These are phyloP conservation scores for Plasmodium inui DNA, from an alignment of 169 alveolate genomes.

Conservation along the genomic window DNA sequence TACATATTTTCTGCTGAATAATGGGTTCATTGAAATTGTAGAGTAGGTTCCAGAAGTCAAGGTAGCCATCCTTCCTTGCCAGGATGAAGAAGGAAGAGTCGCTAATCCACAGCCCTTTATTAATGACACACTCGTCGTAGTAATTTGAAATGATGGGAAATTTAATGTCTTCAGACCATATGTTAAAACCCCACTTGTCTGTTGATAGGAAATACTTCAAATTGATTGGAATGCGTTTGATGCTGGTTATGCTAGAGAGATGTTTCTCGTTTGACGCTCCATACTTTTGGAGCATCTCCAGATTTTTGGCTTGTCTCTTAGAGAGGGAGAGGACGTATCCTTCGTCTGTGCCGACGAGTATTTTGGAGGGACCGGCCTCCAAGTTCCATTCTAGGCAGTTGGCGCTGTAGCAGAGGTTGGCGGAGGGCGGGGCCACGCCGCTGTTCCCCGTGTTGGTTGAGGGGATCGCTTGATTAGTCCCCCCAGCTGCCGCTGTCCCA, in stretches of 20 bases:
- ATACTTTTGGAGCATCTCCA: conserved; percentile 64
- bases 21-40: conserved; percentile 61
- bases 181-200: conserved; percentile 74
- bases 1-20: conserved; percentile 67
- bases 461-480: not conserved
- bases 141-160: conserved; percentile 68
- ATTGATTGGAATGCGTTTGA: conserved; percentile 59
- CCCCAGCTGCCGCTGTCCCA: not conserved
- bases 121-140: conserved; percentile 56
- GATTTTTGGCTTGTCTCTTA: conserved; percentile 55
- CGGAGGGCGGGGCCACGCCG: not conserved
- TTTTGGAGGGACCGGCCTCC: conserved; percentile 76
- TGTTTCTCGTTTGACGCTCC: conserved; percentile 69
- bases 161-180: conserved; percentile 73
- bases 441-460: not conserved
- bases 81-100: conserved; percentile 64
- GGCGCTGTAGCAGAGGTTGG: conserved; percentile 39
- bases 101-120: conserved; percentile 60
- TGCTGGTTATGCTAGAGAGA: conserved; percentile 50
- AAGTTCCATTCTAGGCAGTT: conserved; percentile 65
- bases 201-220: conserved; percentile 61
- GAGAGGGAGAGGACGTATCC: conserved; percentile 67
- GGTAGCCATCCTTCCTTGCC: conserved; percentile 68
- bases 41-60: conserved; percentile 66
- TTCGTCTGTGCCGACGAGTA: conserved; percentile 66